A percentile compares a stretch with the other conserved stretches of the same genome.
phyloP scores from a whole-genome alignment of 441 rosid species.

The Mallotus repandus region DNA sequence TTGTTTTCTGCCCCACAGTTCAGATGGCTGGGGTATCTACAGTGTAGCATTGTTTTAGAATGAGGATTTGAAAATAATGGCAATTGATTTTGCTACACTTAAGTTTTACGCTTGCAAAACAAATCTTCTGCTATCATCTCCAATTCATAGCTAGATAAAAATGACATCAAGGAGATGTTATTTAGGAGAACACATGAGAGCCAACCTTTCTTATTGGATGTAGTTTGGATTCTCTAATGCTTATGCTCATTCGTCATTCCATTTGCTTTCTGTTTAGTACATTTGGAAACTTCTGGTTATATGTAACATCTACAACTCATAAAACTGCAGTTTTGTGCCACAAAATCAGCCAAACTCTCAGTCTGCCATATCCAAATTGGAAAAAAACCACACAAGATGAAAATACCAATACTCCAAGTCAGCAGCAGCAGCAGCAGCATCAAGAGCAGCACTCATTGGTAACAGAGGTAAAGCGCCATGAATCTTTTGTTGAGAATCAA shows the following conservation, averaged over 20 bases:
- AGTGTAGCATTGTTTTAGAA: not conserved
- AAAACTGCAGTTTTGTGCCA: slow-evolving; percentile 30
- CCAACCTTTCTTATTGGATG: not conserved
- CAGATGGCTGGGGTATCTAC: no score
- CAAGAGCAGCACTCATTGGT: slow-evolving; percentile 48
- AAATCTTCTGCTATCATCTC: not conserved
- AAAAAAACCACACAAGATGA: slow-evolving; percentile 44
- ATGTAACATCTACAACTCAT: slow-evolving; percentile 13
- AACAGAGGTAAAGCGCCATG: slow-evolving; percentile 40
- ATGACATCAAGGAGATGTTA: no score
- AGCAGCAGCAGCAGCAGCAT: slow-evolving; percentile 56
- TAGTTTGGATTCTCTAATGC: slow-evolving; percentile 6
- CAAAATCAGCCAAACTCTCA: slow-evolving; percentile 46
- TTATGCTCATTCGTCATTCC: not conserved
- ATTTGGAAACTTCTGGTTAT: not conserved
- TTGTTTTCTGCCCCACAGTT: not conserved
- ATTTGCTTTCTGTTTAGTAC: not conserved
- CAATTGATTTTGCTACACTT: not conserved
- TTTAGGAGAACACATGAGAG: not conserved
- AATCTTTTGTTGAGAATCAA: slow-evolving; percentile 41
- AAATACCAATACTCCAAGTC: slow-evolving; percentile 42
- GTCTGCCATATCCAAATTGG: slow-evolving; percentile 52
- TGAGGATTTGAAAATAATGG: not conserved
- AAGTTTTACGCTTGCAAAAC: not conserved
- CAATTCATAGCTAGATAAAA: not conserved